These are phyloP conservation scores for Blastocystis sp. DNA, from an alignment of 352 stramenopile genomes.

Conservation along the genomic window DNA sequence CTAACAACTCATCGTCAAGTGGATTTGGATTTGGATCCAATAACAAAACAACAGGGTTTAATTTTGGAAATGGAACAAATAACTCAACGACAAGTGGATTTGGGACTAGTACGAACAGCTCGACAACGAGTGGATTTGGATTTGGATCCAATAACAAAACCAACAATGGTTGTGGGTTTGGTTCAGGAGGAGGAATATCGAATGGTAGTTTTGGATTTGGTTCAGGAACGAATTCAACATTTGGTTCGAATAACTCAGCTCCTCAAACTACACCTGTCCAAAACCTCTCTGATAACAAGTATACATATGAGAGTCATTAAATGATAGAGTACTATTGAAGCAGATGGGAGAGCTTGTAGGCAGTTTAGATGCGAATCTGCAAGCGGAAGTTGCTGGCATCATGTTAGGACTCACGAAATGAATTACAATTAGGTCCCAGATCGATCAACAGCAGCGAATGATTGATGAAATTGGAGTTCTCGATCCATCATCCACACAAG, in stretches of 20 bases:
- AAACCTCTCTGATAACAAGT: conserved; percentile 39
- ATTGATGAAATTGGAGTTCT: background rate
- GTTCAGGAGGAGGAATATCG: background rate
- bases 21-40: background rate
- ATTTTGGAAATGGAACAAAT: background rate
- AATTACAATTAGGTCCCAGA: background rate
- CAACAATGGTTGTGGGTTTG: background rate
- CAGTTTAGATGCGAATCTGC: background rate
- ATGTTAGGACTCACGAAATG: background rate
- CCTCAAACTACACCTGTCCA: background rate
- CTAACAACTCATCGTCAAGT: background rate
- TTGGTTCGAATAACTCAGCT: background rate
- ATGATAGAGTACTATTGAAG: conserved; percentile 14
- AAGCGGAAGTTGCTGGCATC: background rate
- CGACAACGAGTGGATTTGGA: background rate
- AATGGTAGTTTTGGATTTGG: background rate
- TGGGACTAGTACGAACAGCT: background rate
- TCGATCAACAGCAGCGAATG: background rate
- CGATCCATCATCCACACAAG: background rate
- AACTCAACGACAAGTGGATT: background rate
- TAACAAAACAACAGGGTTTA: background rate
- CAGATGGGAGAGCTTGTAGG: conserved; percentile 2
- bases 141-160: background rate
- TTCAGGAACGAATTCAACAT: background rate
- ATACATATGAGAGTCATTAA: background rate